Percentiles rank a stretch among this genome's conserved stretches.
Evolutionary conservation across 345 rosid species (phyloP).

Genomic region (Hypericum perforatum): DNA sequence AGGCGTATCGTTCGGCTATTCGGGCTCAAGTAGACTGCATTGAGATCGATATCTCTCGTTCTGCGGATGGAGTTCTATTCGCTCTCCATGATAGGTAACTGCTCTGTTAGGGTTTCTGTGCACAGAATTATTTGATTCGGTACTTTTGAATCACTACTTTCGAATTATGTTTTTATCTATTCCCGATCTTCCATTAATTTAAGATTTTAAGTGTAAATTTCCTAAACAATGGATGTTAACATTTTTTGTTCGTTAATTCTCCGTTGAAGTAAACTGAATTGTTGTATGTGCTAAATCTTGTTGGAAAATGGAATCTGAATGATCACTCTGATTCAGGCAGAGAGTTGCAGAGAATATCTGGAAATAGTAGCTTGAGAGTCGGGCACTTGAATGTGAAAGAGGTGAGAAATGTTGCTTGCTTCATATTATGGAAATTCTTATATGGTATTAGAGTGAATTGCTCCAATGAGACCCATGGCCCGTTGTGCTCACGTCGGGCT

Average conservation of each 20-base stretch:
- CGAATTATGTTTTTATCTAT: too few relatives aligned
- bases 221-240: neutral
- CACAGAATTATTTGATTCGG: neutral
- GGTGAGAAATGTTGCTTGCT: constrained; percentile 32
- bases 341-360: constrained; percentile 89
- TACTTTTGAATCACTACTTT: too few relatives aligned
- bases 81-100: constrained; percentile 83
- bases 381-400: constrained; percentile 66
- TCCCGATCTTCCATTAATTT: too few relatives aligned
- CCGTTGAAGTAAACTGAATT: too few relatives aligned
- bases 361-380: constrained; percentile 56
- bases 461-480: too few relatives aligned
- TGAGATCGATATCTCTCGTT: constrained; percentile 91
- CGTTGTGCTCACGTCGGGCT: too few relatives aligned
- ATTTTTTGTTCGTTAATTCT: constrained; percentile 9
- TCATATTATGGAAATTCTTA: constrained; percentile 1
- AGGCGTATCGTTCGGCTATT: constrained; percentile 62
- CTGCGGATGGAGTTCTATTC: constrained; percentile 76
- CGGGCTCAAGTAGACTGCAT: constrained; percentile 77
- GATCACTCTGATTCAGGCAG: constrained; percentile 48
- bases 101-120: constrained; percentile 7
- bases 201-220: neutral
- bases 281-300: too few relatives aligned
- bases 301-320: constrained; percentile 20
- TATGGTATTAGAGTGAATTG: too few relatives aligned